phyloP scores from a whole-genome alignment of 208 protist species.

The Acanthamoeba culbertsoni region DNA sequence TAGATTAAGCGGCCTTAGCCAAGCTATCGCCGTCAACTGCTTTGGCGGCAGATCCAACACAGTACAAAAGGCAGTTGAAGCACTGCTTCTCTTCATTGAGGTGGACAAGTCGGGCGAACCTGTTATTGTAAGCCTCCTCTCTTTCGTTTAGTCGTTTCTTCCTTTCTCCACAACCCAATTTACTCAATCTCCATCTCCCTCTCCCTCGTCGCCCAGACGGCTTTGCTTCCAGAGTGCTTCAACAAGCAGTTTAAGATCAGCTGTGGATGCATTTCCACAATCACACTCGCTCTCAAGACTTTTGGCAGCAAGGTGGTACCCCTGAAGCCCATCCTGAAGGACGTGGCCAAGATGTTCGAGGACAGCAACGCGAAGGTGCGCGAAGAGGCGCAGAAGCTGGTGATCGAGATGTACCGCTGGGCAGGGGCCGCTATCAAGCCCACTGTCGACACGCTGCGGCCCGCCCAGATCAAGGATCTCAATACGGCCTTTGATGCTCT shows the following conservation, averaged over 20 bases:
- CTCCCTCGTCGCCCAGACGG: neutral
- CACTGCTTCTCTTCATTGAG: constrained; percentile 47
- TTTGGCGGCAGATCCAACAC: constrained; percentile 45
- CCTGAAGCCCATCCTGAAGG: constrained; percentile 35
- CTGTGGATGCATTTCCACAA: neutral
- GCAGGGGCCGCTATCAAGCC: constrained; percentile 46
- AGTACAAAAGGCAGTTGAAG: constrained; percentile 37
- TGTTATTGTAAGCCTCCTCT: neutral
- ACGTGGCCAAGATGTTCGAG: constrained; percentile 54
- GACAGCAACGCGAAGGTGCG: constrained; percentile 51
- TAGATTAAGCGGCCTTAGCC: constrained; percentile 28
- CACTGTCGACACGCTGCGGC: constrained; percentile 35
- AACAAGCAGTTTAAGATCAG: constrained; percentile 39
- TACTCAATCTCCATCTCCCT: neutral
- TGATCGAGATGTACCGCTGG: constrained; percentile 62
- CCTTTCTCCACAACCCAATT: neutral
- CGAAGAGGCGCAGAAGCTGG: constrained; percentile 49
- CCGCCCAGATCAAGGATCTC: constrained; percentile 32
- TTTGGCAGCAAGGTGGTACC: constrained; percentile 52
- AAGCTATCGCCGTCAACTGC: neutral
- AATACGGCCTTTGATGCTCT: constrained; percentile 47
- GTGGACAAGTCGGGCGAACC: constrained; percentile 34
- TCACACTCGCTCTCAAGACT: neutral
- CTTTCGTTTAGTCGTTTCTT: neutral
- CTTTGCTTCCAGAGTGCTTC: neutral